Evolutionary conservation across 768 basidiomycete genomes (phyloP).

Genomic region (Cyclocybe cylindracea): DNA sequence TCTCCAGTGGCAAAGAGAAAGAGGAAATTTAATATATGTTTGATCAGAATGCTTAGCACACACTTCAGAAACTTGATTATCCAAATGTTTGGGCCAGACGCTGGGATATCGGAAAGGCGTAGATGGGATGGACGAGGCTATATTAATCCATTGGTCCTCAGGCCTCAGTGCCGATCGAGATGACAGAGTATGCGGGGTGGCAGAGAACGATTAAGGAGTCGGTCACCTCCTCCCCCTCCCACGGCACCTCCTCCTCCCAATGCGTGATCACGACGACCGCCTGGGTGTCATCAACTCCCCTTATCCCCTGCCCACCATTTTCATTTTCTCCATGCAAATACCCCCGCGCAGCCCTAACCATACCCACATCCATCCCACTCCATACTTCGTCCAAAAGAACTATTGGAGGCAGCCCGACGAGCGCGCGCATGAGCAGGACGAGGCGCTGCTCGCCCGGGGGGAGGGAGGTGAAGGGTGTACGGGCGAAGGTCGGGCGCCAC

Average conservation of each 20-base stretch:
- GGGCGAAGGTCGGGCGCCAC: conserved; percentile 39
- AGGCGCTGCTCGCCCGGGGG: conserved; percentile 77
- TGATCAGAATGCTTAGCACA: too few relatives aligned
- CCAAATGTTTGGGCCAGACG: too few relatives aligned
- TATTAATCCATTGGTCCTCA: too few relatives aligned
- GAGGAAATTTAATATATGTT: too few relatives aligned
- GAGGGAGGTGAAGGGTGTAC: conserved; percentile 60
- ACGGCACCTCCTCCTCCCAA: conserved; percentile 91
- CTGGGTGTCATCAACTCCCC: conserved; percentile 56
- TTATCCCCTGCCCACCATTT: conserved; percentile 25
- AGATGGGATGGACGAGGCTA: too few relatives aligned
- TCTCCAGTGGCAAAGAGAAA: too few relatives aligned
- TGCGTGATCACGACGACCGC: conserved; percentile 87
- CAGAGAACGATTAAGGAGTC: too few relatives aligned
- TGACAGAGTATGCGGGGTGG: too few relatives aligned
- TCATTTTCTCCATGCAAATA: conserved; percentile 73
- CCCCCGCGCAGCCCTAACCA: conserved; percentile 62
- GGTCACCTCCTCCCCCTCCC: conserved; percentile 53
- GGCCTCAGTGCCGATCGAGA: too few relatives aligned
- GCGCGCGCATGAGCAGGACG: conserved; percentile 81
- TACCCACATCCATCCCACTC: conserved; percentile 86
- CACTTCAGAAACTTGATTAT: too few relatives aligned
- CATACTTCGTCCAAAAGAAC: conserved; percentile 91
- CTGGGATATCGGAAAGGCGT: too few relatives aligned
- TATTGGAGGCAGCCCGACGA: conserved; percentile 73